Conservation (phyloP, 2,329 filamentous ascomycete genomes). For the Chaetomiaceae sp. region DNA sequence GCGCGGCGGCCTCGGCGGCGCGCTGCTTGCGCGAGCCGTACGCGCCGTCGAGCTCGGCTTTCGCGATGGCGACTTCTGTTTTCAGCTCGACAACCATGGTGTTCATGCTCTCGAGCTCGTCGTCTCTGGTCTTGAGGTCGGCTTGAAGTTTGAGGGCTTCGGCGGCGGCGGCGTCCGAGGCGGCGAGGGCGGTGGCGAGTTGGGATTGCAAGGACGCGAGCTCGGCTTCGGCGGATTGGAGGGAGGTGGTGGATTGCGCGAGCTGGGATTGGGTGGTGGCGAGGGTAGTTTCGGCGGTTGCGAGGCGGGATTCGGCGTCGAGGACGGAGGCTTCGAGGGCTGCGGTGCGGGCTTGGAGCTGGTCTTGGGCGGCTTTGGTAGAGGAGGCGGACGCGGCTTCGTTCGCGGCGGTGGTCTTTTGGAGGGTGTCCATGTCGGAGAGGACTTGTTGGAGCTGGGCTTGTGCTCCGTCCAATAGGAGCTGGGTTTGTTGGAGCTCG, state of each 20-base stretch:
- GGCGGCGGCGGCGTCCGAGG: conserved; percentile 26
- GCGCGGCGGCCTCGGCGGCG: conserved; percentile 50
- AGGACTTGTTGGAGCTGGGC: conserved; percentile 44
- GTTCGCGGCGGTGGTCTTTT: conserved; percentile 27
- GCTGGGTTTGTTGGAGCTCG: conserved; percentile 42
- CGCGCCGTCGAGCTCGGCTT: conserved; percentile 56
- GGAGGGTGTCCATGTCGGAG: conserved; percentile 40
- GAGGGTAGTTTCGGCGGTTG: conserved; percentile 33
- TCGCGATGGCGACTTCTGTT: conserved; percentile 55
- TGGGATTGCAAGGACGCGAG: conserved; percentile 35
- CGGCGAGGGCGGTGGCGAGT: conserved; percentile 14
- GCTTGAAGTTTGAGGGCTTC: conserved; percentile 35
- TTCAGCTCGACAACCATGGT: conserved; percentile 52
- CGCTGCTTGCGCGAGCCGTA: conserved; percentile 55
- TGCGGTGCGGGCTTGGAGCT: conserved; percentile 37
- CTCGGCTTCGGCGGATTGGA: conserved; percentile 8
- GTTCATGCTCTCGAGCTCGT: conserved; percentile 45
- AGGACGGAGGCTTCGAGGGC: conserved; percentile 38
- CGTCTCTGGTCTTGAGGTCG: conserved; percentile 43
- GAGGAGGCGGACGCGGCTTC: conserved; percentile 26
- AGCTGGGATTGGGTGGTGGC: conserved; percentile 31
- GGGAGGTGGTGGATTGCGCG: conserved; percentile 12
- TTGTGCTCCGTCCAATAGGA: conserved; percentile 34
- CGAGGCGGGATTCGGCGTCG: conserved; percentile 34
- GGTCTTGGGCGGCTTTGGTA: conserved; percentile 33